phyloP scores from a whole-genome alignment of 805 yeast species.

The Pichia ethanolica region DNA sequence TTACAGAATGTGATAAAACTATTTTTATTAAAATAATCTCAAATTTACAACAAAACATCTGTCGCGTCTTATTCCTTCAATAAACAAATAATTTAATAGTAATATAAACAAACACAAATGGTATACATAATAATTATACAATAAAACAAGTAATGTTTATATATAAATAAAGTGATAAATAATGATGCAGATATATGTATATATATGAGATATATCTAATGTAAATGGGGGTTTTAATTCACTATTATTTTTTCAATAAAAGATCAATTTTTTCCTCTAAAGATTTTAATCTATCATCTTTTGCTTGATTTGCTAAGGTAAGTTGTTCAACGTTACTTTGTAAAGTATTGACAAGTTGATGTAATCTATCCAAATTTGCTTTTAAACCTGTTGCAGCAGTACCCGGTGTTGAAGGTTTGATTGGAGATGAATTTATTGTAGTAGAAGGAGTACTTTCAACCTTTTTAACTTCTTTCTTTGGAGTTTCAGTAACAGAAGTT shows the following conservation, averaged over 20 bases:
- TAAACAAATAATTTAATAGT: too few relatives aligned
- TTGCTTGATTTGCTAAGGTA: constrained; percentile 47
- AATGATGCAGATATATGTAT: too few relatives aligned
- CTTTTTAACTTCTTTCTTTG: background rate
- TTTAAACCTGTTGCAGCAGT: constrained; percentile 57
- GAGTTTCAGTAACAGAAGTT: background rate
- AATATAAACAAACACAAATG: too few relatives aligned
- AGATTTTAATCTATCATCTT: constrained; percentile 51
- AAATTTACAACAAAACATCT: too few relatives aligned
- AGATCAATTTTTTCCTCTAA: constrained; percentile 58
- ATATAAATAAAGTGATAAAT: too few relatives aligned
- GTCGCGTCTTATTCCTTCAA: too few relatives aligned
- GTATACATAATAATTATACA: too few relatives aligned
- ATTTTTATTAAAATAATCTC: too few relatives aligned
- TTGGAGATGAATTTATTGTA: constrained; percentile 10
- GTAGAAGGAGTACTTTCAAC: constrained; percentile 1
- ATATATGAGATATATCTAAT: too few relatives aligned
- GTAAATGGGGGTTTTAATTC: too few relatives aligned
- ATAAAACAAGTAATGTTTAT: too few relatives aligned
- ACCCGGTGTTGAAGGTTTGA: constrained; percentile 17
- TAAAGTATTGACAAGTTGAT: constrained; percentile 47
- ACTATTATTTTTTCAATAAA: constrained; percentile 37
- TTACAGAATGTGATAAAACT: too few relatives aligned
- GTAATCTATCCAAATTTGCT: constrained; percentile 62
- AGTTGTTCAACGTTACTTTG: constrained; percentile 49